Conservation (phyloP, 345 rosid species). For the Mangifera indica region DNA sequence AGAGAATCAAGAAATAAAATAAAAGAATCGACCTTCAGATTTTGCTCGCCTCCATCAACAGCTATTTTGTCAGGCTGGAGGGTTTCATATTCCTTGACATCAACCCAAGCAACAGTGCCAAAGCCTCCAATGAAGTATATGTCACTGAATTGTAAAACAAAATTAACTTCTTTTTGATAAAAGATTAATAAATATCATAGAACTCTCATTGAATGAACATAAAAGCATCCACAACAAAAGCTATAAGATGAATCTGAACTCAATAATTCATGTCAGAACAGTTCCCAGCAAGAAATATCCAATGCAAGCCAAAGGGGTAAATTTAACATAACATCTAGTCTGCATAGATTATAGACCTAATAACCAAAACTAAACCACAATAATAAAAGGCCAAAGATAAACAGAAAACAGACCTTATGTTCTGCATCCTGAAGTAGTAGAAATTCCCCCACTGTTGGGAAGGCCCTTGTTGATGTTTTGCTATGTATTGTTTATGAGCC, state of each 20-base stretch:
- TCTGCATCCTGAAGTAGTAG: slow-evolving; percentile 91
- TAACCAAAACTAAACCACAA: not conserved
- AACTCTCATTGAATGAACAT: no score
- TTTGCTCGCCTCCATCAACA: slow-evolving; percentile 91
- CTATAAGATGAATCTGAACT: not conserved
- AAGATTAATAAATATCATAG: no score
- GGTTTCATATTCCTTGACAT: slow-evolving; percentile 78
- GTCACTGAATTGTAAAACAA: slow-evolving; percentile 46
- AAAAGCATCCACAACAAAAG: not conserved
- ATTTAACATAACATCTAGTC: not conserved
- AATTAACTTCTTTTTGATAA: no score
- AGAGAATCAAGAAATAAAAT: not conserved
- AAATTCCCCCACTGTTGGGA: slow-evolving; percentile 98
- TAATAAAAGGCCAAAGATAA: not conserved
- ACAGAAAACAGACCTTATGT: slow-evolving; percentile 62
- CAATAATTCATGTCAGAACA: not conserved
- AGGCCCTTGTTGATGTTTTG: slow-evolving; percentile 89
- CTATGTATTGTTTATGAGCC: slow-evolving; percentile 91
- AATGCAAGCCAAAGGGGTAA: not conserved
- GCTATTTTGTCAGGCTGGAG: slow-evolving; percentile 92
- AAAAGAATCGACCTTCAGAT: slow-evolving; percentile 60
- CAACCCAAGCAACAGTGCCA: slow-evolving; percentile 98
- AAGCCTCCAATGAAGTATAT: slow-evolving; percentile 98
- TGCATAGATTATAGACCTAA: not conserved
- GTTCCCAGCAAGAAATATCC: not conserved